Percentiles rank a stretch among this genome's conserved stretches.
Conservation (phyloP, 305 asterid species). For the Fraxinus latifolia region DNA sequence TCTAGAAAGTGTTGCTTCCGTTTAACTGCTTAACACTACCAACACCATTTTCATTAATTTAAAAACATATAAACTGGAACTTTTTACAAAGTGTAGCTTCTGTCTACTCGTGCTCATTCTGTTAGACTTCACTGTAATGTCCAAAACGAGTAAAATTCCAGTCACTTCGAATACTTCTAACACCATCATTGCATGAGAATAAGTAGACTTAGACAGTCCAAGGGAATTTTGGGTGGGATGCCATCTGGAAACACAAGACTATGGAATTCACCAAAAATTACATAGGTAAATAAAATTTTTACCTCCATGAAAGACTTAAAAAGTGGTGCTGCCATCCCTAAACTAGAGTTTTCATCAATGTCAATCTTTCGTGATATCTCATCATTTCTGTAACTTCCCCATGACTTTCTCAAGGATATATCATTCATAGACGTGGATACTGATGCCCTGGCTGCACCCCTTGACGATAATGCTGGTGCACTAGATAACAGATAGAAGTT, state of each 20-base stretch:
- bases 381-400: slow-evolving; percentile 65
- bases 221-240: slow-evolving; percentile 7
- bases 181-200: background rate
- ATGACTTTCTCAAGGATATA: slow-evolving; percentile 75
- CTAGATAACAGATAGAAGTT: slow-evolving; percentile 39
- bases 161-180: background rate
- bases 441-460: slow-evolving; percentile 56
- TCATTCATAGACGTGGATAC: slow-evolving; percentile 66
- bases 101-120: background rate
- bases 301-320: slow-evolving; percentile 99
- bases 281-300: slow-evolving; percentile 12
- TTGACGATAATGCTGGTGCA: slow-evolving; percentile 89
- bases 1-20: background rate
- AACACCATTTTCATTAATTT: background rate
- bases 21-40: background rate
- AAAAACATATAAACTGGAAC: background rate
- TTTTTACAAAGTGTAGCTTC: background rate
- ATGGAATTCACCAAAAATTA: background rate
- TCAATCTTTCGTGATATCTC: slow-evolving; percentile 69
- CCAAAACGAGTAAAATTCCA: background rate
- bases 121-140: background rate
- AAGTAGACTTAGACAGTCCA: background rate
- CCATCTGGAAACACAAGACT: slow-evolving; percentile 10
- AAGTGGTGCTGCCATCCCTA: slow-evolving; percentile 95
- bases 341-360: slow-evolving; percentile 65